Percentiles rank a stretch among this genome's conserved stretches.
phyloP scores from a whole-genome alignment of 179 eudicot species.

The Spergularia azorica region DNA sequence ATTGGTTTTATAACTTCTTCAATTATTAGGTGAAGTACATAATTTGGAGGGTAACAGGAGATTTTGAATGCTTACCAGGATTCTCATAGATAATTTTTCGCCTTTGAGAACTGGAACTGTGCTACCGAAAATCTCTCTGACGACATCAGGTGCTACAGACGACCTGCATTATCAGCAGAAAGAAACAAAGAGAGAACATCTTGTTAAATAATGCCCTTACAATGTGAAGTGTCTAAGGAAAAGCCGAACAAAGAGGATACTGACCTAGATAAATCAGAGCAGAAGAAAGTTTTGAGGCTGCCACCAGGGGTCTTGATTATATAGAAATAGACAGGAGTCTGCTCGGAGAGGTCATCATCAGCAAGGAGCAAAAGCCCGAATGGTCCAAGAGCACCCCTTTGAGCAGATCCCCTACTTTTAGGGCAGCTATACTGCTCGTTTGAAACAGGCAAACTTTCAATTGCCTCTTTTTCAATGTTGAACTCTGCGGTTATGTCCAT shows the following conservation, averaged over 20 bases:
- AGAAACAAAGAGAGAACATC: not conserved
- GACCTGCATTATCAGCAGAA: constrained; percentile 43
- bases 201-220: not conserved
- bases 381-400: constrained; percentile 79
- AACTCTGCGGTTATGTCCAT: constrained; percentile 76
- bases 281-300: constrained; percentile 58
- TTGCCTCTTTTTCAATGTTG: constrained; percentile 43
- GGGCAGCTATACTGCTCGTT: constrained; percentile 44
- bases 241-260: constrained; percentile 7
- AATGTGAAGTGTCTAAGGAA: not conserved
- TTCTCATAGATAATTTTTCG: constrained; percentile 69
- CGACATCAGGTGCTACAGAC: constrained; percentile 62
- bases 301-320: constrained; percentile 48
- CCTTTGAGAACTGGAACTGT: constrained; percentile 62
- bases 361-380: constrained; percentile 69
- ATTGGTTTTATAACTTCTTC: not conserved
- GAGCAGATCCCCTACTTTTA: constrained; percentile 47
- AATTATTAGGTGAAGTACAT: too few relatives aligned
- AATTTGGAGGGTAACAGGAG: not conserved
- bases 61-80: constrained; percentile 43
- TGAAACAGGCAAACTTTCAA: constrained; percentile 34
- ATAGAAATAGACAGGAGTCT: constrained; percentile 73
- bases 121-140: constrained; percentile 58
- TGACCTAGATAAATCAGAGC: constrained; percentile 64
- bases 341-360: constrained; percentile 42